These are phyloP conservation scores for Lenzites betulinus DNA, from an alignment of 768 basidiomycete species.

Conservation along the genomic window DNA sequence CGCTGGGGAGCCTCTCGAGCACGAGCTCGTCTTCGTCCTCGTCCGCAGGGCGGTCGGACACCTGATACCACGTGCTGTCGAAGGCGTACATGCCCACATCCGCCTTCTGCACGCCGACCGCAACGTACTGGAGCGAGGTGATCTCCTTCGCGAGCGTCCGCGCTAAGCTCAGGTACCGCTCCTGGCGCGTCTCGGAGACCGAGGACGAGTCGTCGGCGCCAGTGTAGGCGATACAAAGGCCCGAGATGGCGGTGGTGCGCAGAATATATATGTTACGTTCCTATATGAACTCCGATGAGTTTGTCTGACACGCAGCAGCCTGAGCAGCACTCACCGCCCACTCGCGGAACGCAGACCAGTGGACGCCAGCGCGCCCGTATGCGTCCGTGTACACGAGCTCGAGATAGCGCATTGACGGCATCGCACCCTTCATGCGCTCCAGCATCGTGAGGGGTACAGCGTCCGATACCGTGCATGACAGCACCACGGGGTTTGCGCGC, in stretches of 20 bases:
- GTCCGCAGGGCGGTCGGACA: slow-evolving; percentile 11
- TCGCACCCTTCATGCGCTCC: slow-evolving; percentile 15
- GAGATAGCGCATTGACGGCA: slow-evolving; percentile 22
- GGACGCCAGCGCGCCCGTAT: neutral
- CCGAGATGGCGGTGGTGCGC: slow-evolving; percentile 11
- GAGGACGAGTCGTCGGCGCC: slow-evolving; percentile 1
- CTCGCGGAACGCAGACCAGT: slow-evolving; percentile 6
- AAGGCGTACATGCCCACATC: slow-evolving; percentile 9
- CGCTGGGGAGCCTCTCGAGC: slow-evolving; percentile 12
- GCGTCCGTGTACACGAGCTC: slow-evolving; percentile 22
- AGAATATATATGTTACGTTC: slow-evolving; percentile 16
- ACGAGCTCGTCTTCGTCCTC: slow-evolving; percentile 2
- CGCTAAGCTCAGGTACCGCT: slow-evolving; percentile 7
- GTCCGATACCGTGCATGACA: slow-evolving; percentile 19
- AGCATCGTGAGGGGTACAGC: slow-evolving; percentile 11
- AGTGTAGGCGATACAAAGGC: slow-evolving; percentile 16
- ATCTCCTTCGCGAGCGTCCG: slow-evolving; percentile 9
- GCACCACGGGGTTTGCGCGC: slow-evolving; percentile 20
- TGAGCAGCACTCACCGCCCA: slow-evolving; percentile 19
- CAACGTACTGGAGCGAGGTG: slow-evolving; percentile 15
- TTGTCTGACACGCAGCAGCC: neutral
- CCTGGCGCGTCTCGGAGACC: neutral
- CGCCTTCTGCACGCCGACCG: slow-evolving; percentile 13
- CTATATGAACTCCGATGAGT: slow-evolving; percentile 9
- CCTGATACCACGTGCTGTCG: slow-evolving; percentile 14